Percentiles rank a stretch among this genome's conserved stretches.
phyloP scores from a whole-genome alignment of 2,329 filamentous ascomycete species.

The Trichoderma koningii region DNA sequence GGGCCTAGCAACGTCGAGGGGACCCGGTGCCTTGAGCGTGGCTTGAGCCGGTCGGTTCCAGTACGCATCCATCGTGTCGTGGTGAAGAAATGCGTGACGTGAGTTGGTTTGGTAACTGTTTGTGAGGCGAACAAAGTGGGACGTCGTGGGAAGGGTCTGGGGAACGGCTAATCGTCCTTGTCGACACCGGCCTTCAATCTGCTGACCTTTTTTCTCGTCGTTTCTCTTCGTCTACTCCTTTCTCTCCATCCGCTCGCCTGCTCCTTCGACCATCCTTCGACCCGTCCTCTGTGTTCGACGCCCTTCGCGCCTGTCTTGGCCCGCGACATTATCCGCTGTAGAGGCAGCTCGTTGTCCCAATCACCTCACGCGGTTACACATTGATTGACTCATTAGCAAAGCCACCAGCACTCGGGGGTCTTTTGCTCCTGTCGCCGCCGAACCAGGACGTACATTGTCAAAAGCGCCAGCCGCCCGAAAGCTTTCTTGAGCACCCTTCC shows the following conservation, averaged over 20 bases:
- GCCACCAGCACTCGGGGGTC: not conserved
- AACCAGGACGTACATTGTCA: not conserved
- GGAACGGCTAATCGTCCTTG: conserved; percentile 17
- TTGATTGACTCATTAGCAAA: not conserved
- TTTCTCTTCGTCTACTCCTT: not conserved
- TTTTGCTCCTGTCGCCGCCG: conserved; percentile 30
- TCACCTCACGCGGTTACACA: not conserved
- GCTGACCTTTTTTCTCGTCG: conserved; percentile 16
- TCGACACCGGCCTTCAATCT: conserved; percentile 16
- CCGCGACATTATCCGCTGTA: conserved; percentile 5
- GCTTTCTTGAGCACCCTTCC: not conserved
- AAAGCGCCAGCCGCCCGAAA: not conserved
- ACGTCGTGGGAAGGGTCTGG: conserved; percentile 20
- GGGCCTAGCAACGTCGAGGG: conserved; percentile 6
- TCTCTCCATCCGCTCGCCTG: conserved; percentile 9
- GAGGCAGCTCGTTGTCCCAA: not conserved
- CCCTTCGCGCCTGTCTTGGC: not conserved
- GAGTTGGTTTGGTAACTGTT: conserved; percentile 14
- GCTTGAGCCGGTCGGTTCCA: conserved; percentile 10
- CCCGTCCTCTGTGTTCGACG: not conserved
- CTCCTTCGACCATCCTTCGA: not conserved
- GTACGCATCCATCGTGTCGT: conserved; percentile 23
- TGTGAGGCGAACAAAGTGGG: conserved; percentile 20
- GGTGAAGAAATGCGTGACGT: conserved; percentile 17
- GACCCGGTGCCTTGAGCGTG: conserved; percentile 24